Evolutionary conservation across 371 early-diverging fungal species (phyloP).

Genomic region (Lichtheimia hyalospora): DNA sequence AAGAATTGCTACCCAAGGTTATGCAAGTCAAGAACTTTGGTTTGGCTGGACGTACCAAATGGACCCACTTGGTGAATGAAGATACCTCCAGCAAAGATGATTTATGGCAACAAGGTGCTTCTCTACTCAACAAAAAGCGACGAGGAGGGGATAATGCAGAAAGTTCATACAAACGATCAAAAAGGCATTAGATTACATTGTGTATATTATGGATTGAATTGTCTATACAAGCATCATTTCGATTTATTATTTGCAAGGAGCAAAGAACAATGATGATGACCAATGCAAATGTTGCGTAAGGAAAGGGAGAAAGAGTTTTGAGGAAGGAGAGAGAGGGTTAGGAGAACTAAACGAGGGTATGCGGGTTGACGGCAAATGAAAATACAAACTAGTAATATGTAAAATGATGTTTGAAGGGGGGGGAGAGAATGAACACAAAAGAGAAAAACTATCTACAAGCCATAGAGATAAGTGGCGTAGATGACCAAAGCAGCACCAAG

Average conservation of each 20-base stretch:
- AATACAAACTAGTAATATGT: too few species aligned
- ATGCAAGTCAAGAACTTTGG: slow-evolving; percentile 94
- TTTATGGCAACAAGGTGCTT: slow-evolving; percentile 27
- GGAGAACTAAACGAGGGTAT: not conserved
- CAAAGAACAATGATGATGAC: too few species aligned
- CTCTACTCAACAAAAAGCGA: not conserved
- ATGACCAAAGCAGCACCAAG: slow-evolving; percentile 80
- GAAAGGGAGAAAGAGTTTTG: too few species aligned
- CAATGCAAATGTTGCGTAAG: too few species aligned
- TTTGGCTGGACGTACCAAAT: slow-evolving; percentile 83
- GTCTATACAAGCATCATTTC: too few species aligned
- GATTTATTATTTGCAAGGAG: too few species aligned
- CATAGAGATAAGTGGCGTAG: slow-evolving; percentile 79
- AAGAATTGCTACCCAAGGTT: slow-evolving; percentile 75
- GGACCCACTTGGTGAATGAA: slow-evolving; percentile 82
- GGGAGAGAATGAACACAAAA: too few species aligned
- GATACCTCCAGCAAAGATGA: slow-evolving; percentile 67
- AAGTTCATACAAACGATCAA: not conserved
- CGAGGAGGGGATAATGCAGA: not conserved
- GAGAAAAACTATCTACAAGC: slow-evolving; percentile 27
- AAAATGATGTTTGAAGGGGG: too few species aligned
- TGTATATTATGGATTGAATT: not conserved
- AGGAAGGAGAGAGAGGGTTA: not conserved
- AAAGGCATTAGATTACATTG: not conserved
- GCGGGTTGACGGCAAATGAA: not conserved